Evolutionary conservation across 2,329 filamentous ascomycete genomes (phyloP).

Genomic region (Curvularia sp.): DNA sequence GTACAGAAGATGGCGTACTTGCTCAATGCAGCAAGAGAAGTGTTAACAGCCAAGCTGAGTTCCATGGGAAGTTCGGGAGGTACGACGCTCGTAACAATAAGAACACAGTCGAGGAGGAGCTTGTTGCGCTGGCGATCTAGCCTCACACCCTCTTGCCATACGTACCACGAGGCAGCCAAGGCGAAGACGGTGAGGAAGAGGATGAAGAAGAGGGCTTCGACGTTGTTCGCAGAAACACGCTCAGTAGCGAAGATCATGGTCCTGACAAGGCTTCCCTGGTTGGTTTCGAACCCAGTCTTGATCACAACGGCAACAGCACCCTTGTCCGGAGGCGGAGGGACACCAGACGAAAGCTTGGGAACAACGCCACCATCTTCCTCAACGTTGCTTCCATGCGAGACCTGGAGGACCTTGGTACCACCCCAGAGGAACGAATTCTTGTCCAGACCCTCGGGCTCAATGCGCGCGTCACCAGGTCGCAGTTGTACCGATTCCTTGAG

Average conservation of each 20-base stretch:
- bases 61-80: conserved; percentile 99
- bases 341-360: conserved; percentile 74
- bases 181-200: conserved; percentile 96
- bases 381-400: conserved; percentile 83
- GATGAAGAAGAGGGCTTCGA: conserved; percentile 95
- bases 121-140: conserved; percentile 97
- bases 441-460: conserved; percentile 91
- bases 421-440: conserved; percentile 97
- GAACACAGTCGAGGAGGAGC: conserved; percentile 92
- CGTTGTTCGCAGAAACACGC: conserved; percentile 97
- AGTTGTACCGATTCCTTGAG: conserved; percentile 96
- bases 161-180: conserved; percentile 97
- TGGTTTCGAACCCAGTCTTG: conserved; percentile 98
- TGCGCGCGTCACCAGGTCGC: conserved; percentile 76
- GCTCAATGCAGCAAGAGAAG: conserved; percentile 90
- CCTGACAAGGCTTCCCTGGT: conserved; percentile 93
- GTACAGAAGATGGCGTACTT: conserved; percentile 98
- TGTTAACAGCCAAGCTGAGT: conserved; percentile 95
- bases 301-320: conserved; percentile 92
- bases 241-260: conserved; percentile 99
- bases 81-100: conserved; percentile 97
- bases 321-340: conserved; percentile 86
- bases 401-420: conserved; percentile 94
- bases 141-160: conserved; percentile 94
- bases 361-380: conserved; percentile 68